Conservation (phyloP, 176 grass and related monocot genomes). For the Tillandsia leiboldiana region DNA sequence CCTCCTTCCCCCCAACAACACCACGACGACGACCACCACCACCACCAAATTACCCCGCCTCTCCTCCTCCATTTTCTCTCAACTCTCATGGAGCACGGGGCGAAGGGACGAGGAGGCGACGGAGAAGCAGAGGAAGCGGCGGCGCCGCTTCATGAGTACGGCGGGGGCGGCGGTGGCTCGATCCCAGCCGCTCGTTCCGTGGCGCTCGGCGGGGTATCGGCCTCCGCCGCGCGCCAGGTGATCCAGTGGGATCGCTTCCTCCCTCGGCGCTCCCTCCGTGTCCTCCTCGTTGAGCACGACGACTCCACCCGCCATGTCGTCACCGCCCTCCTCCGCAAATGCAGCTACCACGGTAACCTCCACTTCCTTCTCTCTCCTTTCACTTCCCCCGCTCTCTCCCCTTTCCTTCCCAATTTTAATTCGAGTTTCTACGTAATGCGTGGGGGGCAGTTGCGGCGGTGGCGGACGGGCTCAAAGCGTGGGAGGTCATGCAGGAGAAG, state of each 20-base stretch:
- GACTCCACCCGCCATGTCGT: constrained; percentile 89
- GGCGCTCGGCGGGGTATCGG: not conserved
- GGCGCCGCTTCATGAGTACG: not conserved
- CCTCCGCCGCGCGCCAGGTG: constrained; percentile 12
- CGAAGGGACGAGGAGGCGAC: constrained; percentile 13
- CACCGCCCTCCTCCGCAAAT: constrained; percentile 91
- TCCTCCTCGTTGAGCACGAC: constrained; percentile 95
- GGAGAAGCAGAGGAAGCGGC: constrained; percentile 13
- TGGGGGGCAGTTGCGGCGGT: constrained; percentile 45
- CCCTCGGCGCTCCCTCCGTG: constrained; percentile 57
- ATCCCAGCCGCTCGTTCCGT: not conserved
- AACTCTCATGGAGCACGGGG: constrained; percentile 38
- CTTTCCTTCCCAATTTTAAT: not conserved
- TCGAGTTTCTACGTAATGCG: not conserved
- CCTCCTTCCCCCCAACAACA: constrained; percentile 3
- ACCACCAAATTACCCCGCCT: not conserved
- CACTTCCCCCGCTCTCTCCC: not conserved
- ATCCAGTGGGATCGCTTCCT: constrained; percentile 80
- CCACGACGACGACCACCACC: not conserved
- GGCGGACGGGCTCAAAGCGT: constrained; percentile 84
- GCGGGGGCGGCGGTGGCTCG: not conserved
- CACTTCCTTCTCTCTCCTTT: not conserved
- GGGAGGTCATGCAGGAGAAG: constrained; percentile 64
- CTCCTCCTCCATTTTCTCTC: not conserved
- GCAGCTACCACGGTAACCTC: constrained; percentile 72